Evolutionary conservation across 1,139 yeast species (phyloP).

Genomic region (Candida tropicalis): DNA sequence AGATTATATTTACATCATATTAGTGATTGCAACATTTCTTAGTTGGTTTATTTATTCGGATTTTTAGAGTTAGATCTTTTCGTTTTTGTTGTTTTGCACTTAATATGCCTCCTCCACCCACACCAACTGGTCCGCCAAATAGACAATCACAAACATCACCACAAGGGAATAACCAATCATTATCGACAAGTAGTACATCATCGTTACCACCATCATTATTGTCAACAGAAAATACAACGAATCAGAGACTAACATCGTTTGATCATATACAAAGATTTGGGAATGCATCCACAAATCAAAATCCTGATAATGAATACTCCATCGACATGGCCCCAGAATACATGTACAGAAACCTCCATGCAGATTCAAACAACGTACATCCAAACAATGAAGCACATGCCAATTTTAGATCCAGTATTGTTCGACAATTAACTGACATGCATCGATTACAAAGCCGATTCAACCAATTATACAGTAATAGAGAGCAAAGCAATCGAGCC

Average conservation of each 20-base stretch:
- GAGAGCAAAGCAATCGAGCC: constrained; percentile 7
- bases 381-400: constrained; percentile 10
- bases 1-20: too few species aligned
- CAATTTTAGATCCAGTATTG: constrained; percentile 15
- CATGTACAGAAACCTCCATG: constrained; percentile 14
- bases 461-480: constrained; percentile 10
- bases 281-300: constrained; percentile 10
- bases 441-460: constrained; percentile 15
- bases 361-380: constrained; percentile 1
- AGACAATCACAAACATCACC: neutral
- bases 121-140: constrained; percentile 1
- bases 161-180: neutral
- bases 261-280: constrained; percentile 13
- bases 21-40: too few species aligned
- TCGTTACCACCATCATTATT: neutral
- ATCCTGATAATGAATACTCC: constrained; percentile 14
- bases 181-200: neutral
- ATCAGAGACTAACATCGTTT: neutral
- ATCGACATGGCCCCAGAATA: constrained; percentile 16
- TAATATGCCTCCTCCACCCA: constrained; percentile 7
- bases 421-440: constrained; percentile 16
- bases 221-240: neutral
- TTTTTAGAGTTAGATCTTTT: neutral
- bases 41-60: neutral
- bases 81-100: neutral